These are phyloP conservation scores for Salisapilia sapeloensis DNA, from an alignment of 352 stramenopile species.

Conservation along the genomic window DNA sequence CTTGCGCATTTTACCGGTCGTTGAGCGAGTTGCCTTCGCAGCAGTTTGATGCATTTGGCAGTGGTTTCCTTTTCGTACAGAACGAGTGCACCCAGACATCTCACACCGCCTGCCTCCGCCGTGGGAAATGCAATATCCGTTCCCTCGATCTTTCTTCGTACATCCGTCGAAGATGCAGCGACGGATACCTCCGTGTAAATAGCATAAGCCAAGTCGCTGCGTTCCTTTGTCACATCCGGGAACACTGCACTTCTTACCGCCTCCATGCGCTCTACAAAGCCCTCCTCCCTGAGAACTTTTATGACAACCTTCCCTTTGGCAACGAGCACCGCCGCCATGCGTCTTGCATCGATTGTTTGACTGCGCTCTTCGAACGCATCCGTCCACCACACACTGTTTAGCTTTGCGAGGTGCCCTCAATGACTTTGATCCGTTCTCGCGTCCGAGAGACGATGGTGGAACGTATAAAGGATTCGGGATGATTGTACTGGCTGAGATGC, in stretches of 20 bases:
- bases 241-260: constrained; percentile 57
- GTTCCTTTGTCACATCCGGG: constrained; percentile 58
- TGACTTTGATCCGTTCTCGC: constrained; percentile 8
- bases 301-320: constrained; percentile 40
- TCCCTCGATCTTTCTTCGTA: constrained; percentile 70
- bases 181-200: constrained; percentile 60
- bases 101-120: constrained; percentile 57
- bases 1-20: too few relatives aligned
- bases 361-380: constrained; percentile 41
- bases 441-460: constrained; percentile 7
- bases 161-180: constrained; percentile 53
- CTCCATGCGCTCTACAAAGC: constrained; percentile 34
- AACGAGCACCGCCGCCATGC: constrained; percentile 56
- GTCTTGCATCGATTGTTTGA: constrained; percentile 75
- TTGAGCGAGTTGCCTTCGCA: constrained; percentile 16
- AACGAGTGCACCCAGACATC: constrained; percentile 29
- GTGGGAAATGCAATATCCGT: constrained; percentile 69
- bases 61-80: constrained; percentile 55
- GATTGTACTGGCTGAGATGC: constrained; percentile 4
- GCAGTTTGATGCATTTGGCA: constrained; percentile 43
- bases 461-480: constrained; percentile 5
- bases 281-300: constrained; percentile 69
- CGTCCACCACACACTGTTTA: constrained; percentile 49
- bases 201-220: constrained; percentile 61
- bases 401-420: constrained; percentile 14